phyloP scores from a whole-genome alignment of 352 stramenopile genomes.

The Plasmopara halstedii region DNA sequence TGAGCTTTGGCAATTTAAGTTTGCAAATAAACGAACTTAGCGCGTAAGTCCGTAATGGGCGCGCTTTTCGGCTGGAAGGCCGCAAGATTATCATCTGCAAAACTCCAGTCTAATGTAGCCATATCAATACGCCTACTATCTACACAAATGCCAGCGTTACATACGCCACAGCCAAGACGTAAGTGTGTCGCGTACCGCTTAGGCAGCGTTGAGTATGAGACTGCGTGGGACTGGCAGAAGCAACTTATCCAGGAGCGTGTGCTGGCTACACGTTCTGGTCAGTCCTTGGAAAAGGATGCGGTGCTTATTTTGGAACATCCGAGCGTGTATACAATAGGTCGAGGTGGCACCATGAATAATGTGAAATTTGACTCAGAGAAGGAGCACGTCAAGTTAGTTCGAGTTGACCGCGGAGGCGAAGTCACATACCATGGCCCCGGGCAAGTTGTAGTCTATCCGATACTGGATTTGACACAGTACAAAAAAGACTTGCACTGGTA shows the following conservation, averaged over 20 bases:
- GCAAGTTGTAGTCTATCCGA: slow-evolving; percentile 97
- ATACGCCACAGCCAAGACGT: slow-evolving; percentile 21
- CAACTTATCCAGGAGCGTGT: slow-evolving; percentile 79
- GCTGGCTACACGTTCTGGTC: slow-evolving; percentile 31
- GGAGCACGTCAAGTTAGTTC: slow-evolving; percentile 84
- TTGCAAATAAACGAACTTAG: slow-evolving; percentile 6
- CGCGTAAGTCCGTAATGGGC: not conserved
- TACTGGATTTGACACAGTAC: slow-evolving; percentile 93
- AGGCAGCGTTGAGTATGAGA: slow-evolving; percentile 72
- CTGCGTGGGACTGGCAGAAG: slow-evolving; percentile 84
- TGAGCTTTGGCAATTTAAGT: too few relatives aligned
- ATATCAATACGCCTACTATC: slow-evolving; percentile 4
- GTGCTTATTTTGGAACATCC: slow-evolving; percentile 73
- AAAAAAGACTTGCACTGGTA: slow-evolving; percentile 98
- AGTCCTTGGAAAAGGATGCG: slow-evolving; percentile 42
- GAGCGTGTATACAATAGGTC: slow-evolving; percentile 96
- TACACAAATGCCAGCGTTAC: not conserved
- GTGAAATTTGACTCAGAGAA: slow-evolving; percentile 69
- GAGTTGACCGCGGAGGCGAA: slow-evolving; percentile 97
- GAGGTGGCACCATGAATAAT: slow-evolving; percentile 87
- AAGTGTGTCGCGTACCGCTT: slow-evolving; percentile 66
- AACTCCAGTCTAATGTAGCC: not conserved
- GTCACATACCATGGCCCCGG: slow-evolving; percentile 98
- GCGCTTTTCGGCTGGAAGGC: too few relatives aligned
- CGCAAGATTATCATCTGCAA: too few relatives aligned